Base-by-base conservation (phyloP, 768 basidiomycete species). In the Calocera cornea region DNA sequence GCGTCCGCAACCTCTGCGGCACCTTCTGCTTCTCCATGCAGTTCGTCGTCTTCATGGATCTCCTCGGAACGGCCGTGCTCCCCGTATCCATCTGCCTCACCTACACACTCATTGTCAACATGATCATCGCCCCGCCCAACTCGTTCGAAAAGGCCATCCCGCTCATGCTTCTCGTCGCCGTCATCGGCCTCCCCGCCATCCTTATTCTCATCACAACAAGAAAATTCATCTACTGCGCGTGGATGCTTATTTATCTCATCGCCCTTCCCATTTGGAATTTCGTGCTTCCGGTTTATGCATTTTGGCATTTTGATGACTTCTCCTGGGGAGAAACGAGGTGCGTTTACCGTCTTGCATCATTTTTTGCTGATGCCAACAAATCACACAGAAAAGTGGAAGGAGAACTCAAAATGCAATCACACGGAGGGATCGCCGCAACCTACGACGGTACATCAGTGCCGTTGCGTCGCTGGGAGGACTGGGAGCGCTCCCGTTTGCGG, bases 21-120 rank as follows among this genome's bases (percentile, higher is more conserved):
- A 98, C 95, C 34, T 99, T 99, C 78, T 99, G 97, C 81, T 97
- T 98, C 80, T 97, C 93, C 78, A 98, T 97, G 95, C 97, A 98
- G 76, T 98, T 98, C 77, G 87, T 98, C 76, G 94, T 98, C 66
- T 92, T 95, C 79, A 94, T 98, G 91, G 94, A 97, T 76, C 84
- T 95, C 49, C 78, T 94, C 68, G 91, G 91, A 68, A 95, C 92
- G 1, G 85, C 92, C 72, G 94, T 97, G 24, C 84, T 97, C 19
- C 97, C 97, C 31, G 86, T 97, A 73, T 95, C 95, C 70, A 97
- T 99, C 73, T 79, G 82, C 66, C 82, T 99, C 64, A 98, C 97
- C 1, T 93, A 93, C 75, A 83, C 87, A 67, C 86, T 98, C 60
- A 86, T 97, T 75, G 86, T 90, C 73, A 84, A 84, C 71, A 88